Evolutionary conservation across 2,329 filamentous ascomycete genomes (phyloP).

Genomic region (Leptographium flavum): DNA sequence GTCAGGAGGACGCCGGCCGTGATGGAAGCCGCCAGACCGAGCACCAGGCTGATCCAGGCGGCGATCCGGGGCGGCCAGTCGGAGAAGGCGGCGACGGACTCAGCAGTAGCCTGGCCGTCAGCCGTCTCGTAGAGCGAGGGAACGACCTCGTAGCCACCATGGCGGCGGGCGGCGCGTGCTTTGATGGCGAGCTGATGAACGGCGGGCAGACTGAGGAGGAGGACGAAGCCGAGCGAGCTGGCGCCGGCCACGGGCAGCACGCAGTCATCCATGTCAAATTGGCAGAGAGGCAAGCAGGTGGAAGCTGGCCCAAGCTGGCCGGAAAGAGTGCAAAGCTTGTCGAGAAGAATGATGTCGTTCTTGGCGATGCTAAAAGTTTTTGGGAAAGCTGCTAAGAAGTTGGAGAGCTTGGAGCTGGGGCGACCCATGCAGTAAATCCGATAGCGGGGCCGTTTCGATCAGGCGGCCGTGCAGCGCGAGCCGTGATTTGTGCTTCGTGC

Average conservation of each 20-base stretch:
- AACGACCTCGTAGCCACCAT: conserved; percentile 10
- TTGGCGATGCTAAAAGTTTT: no score
- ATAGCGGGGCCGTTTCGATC: no score
- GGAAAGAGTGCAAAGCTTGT: background rate
- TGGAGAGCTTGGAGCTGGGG: no score
- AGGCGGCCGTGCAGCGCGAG: no score
- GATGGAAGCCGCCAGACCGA: conserved; percentile 15
- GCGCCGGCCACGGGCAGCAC: conserved; percentile 7
- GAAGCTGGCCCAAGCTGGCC: background rate
- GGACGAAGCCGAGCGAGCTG: conserved; percentile 7
- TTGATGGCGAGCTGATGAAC: conserved; percentile 7
- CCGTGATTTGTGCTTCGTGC: no score
- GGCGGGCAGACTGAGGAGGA: conserved; percentile 11
- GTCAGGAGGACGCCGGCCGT: conserved; percentile 11
- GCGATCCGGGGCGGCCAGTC: conserved; percentile 15
- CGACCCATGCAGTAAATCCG: no score
- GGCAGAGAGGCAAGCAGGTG: background rate
- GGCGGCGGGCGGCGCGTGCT: conserved; percentile 6
- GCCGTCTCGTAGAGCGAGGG: conserved; percentile 16
- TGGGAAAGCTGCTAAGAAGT: no score
- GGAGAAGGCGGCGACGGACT: conserved; percentile 18
- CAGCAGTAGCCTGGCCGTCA: conserved; percentile 19
- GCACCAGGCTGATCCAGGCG: conserved; percentile 13
- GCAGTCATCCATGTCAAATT: conserved; percentile 7
- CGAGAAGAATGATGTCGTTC: no score